Evolutionary conservation across 805 yeast genomes (phyloP), one percentile per base, ranked within the genome.

Genomic region (Nakazawaea molendinolei): DNA sequence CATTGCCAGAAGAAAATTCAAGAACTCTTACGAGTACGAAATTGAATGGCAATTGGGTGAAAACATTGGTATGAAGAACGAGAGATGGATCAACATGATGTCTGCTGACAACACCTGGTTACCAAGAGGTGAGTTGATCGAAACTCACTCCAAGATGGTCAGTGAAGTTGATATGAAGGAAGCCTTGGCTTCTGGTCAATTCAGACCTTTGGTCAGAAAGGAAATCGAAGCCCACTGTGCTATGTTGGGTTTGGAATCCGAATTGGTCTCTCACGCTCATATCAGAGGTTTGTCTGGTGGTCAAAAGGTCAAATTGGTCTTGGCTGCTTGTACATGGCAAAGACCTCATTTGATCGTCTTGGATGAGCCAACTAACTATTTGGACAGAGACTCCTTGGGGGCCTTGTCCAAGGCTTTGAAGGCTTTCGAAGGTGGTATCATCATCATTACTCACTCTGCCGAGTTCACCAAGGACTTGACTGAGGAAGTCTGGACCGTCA

Each of bases 111-210:
- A 92, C 77, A 92, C 97, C 65, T 92, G 98, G 98, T 79, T 92
- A 65, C 98, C 98, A 75, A 90, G 98, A 83, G 94, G 95, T 78
- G 95, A 87, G 74, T 77, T 85, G 56, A 67, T 82, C 55, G 96
- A 92, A 79, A 86, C 96, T 56, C 98, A 92, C 79, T 72, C 96
- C 65, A 92, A 92, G 87, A 67, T 89, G 80, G 97, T 94, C 71
- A 97, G 97, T 67, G 98, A 94, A 79, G 97, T 92, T 65, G 99
- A 94, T 72, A 90, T 92, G 98, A 92, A 92, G 84, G 99, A 90
- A 78, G 98, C 99, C 69, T 81, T 92, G 65, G 97, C 97, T 63
- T 90, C 97, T 58, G 99, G 98, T 77, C 98, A 92, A 79, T 92
- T 92, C 95, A 87, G 99, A 75, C 92, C 98, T 46, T 84, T 92